These are phyloP conservation scores for Lizonia empirigonia DNA, from an alignment of 2,329 filamentous ascomycete genomes.

Conservation along the genomic window DNA sequence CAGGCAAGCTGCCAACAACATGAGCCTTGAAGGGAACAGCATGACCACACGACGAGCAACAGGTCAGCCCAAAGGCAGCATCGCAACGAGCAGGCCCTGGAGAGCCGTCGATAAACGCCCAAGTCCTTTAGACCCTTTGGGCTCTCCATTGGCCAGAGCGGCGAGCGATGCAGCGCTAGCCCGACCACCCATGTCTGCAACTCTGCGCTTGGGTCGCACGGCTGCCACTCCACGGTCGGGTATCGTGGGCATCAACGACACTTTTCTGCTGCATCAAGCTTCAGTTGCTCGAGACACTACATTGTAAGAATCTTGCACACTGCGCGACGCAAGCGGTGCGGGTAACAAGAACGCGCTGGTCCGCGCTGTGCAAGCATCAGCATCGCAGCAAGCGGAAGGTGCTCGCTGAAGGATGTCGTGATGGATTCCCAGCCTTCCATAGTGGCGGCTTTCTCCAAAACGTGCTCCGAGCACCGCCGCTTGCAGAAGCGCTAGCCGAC, in stretches of 20 bases:
- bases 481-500: conserved; percentile 28
- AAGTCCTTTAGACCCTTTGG: conserved; percentile 14
- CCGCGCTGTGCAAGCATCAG: neutral
- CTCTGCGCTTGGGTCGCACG: conserved; percentile 21
- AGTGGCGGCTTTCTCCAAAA: conserved; percentile 14
- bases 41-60: conserved; percentile 13
- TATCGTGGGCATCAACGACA: conserved; percentile 17
- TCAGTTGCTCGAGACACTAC: neutral
- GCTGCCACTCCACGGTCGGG: conserved; percentile 16
- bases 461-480: conserved; percentile 28
- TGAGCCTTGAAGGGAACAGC: neutral
- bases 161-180: conserved; percentile 12
- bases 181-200: conserved; percentile 11
- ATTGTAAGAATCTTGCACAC: neutral
- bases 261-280: neutral
- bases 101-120: conserved; percentile 8
- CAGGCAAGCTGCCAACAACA: conserved; percentile 3
- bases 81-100: conserved; percentile 11
- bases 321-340: neutral
- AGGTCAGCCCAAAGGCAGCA: conserved; percentile 18
- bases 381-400: conserved; percentile 7
- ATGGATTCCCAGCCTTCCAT: conserved; percentile 14
- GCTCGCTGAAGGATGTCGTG: conserved; percentile 12
- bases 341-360: neutral
- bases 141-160: conserved; percentile 23